Evolutionary conservation across 164 flowering plant species (phyloP), one percentile per base, ranked within the genome.

Genomic region (Stephania cephalantha): DNA sequence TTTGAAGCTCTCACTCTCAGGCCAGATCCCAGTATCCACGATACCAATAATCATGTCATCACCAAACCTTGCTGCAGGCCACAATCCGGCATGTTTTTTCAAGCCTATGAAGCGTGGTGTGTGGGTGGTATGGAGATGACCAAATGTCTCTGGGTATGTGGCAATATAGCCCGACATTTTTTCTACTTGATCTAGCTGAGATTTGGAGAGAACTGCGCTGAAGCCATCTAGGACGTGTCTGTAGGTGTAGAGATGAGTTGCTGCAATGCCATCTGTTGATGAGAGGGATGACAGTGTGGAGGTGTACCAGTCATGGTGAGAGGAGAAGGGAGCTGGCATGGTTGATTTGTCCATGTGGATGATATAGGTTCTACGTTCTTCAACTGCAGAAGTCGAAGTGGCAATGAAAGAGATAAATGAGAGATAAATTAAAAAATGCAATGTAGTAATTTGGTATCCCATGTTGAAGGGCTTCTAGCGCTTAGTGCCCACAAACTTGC

Each of bases 341-440:
- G 68, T 69, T 2, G 86, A 82, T 46, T 71, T 71, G 68, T 82
- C 82, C 82, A 82, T 76, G 76, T 82, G 82, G 74, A 85, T 71
- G 7, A 82, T 83, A 70, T 85, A 82, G 17, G 84, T 71, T 22
- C 46, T 25, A 17, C 68, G 72, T 6, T 64, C 73, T 10, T 70
- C 73, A 20, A 31, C 25, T 1, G 53, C 18, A n/a, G 76, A 66
- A 20, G 70, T 64, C 61, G 77, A 70, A 1, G 50, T 9, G 71
- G 44, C 76, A 67, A 45, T 8, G 11, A 3, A 58, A 52, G 52
- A 70, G 18, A 46, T 71, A 58, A 31, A 77, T 30, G 66, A 76
- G 22, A n/a, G 52, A 66, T 10, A 73, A 29, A 11, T 30, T 61
- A 66, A 67, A 35, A 50, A 73, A 22, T 3, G 7, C 11, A 7